Evolutionary conservation across 2,329 filamentous ascomycete species (phyloP).

Genomic region (Penicillium occitanis): DNA sequence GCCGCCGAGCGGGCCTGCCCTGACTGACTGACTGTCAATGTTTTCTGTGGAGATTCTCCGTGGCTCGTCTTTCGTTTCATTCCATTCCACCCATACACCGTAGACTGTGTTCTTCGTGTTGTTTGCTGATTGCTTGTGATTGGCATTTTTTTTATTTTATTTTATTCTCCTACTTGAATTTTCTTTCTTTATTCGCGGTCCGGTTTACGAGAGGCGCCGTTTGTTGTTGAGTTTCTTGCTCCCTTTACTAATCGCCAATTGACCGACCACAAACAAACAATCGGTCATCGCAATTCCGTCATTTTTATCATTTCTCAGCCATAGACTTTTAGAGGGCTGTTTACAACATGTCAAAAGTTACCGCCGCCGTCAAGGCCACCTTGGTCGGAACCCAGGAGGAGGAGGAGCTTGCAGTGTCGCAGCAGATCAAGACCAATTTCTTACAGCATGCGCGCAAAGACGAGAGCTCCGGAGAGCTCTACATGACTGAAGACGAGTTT

Average conservation of each 20-base stretch:
- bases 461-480: slow-evolving; percentile 70
- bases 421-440: slow-evolving; percentile 75
- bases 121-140: neutral
- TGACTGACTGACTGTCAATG: neutral
- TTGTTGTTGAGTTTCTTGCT: neutral
- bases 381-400: slow-evolving; percentile 63
- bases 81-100: neutral
- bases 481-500: slow-evolving; percentile 83
- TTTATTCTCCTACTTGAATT: neutral
- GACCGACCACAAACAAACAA: neutral
- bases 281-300: slow-evolving; percentile 2
- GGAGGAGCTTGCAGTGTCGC: slow-evolving; percentile 63
- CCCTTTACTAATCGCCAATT: slow-evolving; percentile 4
- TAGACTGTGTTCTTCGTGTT: neutral
- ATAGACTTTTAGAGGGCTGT: neutral
- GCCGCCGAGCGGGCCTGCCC: slow-evolving; percentile 7
- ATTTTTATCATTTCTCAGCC: neutral
- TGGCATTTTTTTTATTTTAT: neutral
- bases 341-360: slow-evolving; percentile 51
- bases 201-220: neutral
- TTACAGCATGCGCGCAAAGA: slow-evolving; percentile 73
- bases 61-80: slow-evolving; percentile 9
- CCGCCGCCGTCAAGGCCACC: slow-evolving; percentile 74
- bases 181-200: neutral
- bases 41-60: slow-evolving; percentile 1